Evolutionary conservation across 2,329 filamentous ascomycete species (phyloP).

Genomic region (Knoxdaviesia capensis): DNA sequence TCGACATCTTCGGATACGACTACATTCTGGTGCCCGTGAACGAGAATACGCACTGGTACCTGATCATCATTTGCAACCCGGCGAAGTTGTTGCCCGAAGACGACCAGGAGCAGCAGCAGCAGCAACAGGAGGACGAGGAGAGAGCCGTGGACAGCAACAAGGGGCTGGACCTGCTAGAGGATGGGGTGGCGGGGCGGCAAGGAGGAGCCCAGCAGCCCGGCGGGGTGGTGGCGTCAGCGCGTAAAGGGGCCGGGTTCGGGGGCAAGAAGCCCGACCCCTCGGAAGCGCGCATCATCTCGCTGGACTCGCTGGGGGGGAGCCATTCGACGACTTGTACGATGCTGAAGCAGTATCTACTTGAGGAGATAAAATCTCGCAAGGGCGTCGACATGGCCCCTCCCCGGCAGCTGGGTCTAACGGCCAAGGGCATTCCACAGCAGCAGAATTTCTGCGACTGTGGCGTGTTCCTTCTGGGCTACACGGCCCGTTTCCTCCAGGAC

Average conservation of each 20-base stretch:
- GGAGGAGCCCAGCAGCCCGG: too few species aligned
- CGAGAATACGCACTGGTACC: constrained; percentile 74
- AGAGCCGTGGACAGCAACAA: not conserved
- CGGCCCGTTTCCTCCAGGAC: constrained; percentile 59
- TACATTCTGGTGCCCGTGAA: constrained; percentile 89
- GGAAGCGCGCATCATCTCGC: constrained; percentile 56
- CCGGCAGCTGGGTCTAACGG: constrained; percentile 35
- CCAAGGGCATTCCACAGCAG: constrained; percentile 58
- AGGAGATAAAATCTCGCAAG: constrained; percentile 49
- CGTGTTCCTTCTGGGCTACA: constrained; percentile 66
- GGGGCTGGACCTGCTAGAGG: too few species aligned
- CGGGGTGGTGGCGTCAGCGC: constrained; percentile 3
- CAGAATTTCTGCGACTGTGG: constrained; percentile 80
- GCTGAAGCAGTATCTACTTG: constrained; percentile 57
- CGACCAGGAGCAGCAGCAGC: constrained; percentile 3
- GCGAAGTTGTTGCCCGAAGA: constrained; percentile 30
- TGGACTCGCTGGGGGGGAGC: constrained; percentile 59
- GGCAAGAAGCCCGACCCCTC: constrained; percentile 15
- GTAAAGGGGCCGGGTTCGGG: too few species aligned
- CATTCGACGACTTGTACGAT: constrained; percentile 45
- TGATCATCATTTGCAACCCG: constrained; percentile 87
- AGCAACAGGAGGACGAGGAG: not conserved
- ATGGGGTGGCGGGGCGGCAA: too few species aligned
- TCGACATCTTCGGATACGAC: constrained; percentile 70
- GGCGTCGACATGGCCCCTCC: constrained; percentile 17